A percentile compares a stretch with the other conserved stretches of the same genome.
phyloP scores from a whole-genome alignment of 73 alveolate species.

The Paramecium primaurelia region DNA sequence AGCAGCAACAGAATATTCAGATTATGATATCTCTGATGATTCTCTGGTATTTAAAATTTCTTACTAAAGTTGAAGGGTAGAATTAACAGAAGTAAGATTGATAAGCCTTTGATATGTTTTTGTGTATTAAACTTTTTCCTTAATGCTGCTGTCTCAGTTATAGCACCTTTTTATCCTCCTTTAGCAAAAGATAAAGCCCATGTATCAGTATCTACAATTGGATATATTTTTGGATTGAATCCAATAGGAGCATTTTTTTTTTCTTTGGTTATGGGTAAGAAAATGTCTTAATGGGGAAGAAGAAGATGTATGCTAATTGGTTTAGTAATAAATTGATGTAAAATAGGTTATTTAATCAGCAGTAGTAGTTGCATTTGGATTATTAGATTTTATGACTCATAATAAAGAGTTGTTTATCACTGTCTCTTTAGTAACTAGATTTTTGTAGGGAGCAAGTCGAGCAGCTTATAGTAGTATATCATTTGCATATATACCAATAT shows the following conservation, averaged over 20 bases:
- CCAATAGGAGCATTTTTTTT: conserved; percentile 58
- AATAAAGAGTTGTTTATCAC: conserved; percentile 7
- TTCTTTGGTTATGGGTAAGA: conserved; percentile 51
- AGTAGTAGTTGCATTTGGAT: conserved; percentile 43
- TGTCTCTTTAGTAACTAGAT: conserved; percentile 49
- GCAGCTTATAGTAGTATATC: conserved; percentile 58
- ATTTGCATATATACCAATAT: conserved; percentile 46
- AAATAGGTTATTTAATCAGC: background rate
- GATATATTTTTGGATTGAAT: conserved; percentile 51
- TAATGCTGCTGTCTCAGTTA: conserved; percentile 62
- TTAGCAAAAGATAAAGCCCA: conserved; percentile 51
- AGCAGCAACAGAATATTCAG: conserved; percentile 1
- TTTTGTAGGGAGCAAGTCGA: conserved; percentile 56
- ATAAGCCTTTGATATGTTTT: conserved; percentile 25
- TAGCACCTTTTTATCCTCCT: conserved; percentile 59
- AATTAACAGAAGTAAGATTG: background rate
- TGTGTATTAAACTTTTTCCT: conserved; percentile 46
- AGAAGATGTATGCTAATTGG: conserved; percentile 53
- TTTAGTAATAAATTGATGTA: background rate
- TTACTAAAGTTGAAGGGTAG: background rate
- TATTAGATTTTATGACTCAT: conserved; percentile 31
- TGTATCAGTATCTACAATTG: conserved; percentile 36
- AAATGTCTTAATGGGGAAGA: conserved; percentile 58
- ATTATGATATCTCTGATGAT: background rate
- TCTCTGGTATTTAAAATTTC: background rate